These are phyloP conservation scores for Plasmodium cynomolgi DNA, from an alignment of 169 alveolate species.

Conservation along the genomic window DNA sequence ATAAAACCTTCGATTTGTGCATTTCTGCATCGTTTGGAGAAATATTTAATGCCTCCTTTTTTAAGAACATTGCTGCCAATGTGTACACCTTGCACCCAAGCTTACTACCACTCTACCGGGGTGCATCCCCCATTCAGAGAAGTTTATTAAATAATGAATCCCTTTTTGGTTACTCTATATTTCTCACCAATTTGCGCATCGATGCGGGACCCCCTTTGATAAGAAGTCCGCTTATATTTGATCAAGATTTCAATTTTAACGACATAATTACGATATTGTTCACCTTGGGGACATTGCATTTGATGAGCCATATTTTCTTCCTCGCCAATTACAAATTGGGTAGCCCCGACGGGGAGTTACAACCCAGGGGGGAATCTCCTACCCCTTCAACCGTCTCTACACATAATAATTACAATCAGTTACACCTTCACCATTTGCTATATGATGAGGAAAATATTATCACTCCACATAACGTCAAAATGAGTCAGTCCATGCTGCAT, in stretches of 20 bases:
- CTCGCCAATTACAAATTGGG: background rate
- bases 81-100: conserved; percentile 66
- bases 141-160: conserved; percentile 69
- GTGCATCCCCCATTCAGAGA: conserved; percentile 72
- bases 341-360: background rate
- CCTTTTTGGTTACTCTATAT: conserved; percentile 43
- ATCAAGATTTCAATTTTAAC: conserved; percentile 38
- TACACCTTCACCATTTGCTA: background rate
- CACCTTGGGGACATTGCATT: conserved; percentile 38
- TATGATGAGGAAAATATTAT: background rate
- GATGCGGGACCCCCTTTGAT: conserved; percentile 39
- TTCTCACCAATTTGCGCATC: conserved; percentile 36
- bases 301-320: conserved; percentile 29
- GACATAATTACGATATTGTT: conserved; percentile 60
- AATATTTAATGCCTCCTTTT: conserved; percentile 53
- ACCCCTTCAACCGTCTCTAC: background rate
- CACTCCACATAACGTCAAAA: background rate
- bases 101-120: conserved; percentile 51
- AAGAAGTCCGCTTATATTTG: conserved; percentile 20
- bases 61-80: conserved; percentile 37
- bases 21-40: conserved; percentile 64
- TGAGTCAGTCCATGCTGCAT: background rate
- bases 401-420: background rate
- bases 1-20: conserved; percentile 36
- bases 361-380: background rate